These are phyloP conservation scores for Ceraceosorus guamensis DNA, from an alignment of 1,284 basidiomycete species.

Conservation along the genomic window DNA sequence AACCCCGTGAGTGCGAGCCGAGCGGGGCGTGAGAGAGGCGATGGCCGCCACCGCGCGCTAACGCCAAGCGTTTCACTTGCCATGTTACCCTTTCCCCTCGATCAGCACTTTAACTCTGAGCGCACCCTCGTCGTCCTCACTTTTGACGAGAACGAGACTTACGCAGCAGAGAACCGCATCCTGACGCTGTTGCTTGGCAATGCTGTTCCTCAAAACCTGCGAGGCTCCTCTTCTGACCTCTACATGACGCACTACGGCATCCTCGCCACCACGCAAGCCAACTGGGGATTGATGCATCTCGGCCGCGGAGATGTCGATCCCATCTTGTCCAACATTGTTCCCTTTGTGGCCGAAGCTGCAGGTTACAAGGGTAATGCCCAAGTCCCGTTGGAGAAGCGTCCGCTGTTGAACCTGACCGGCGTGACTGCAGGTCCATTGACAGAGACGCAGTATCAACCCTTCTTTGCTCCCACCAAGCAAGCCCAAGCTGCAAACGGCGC, in stretches of 20 bases:
- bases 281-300: conserved; percentile 52
- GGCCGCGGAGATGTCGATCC: conserved; percentile 36
- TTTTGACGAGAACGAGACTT: conserved; percentile 57
- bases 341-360: conserved; percentile 52
- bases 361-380: conserved; percentile 36
- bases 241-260: conserved; percentile 59
- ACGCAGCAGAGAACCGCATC: conserved; percentile 43
- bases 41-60: no score
- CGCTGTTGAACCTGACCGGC: conserved; percentile 47
- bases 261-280: conserved; percentile 59
- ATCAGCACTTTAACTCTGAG: conserved; percentile 54
- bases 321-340: conserved; percentile 54
- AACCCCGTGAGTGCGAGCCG: no score
- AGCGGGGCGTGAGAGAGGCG: no score
- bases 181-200: conserved; percentile 29
- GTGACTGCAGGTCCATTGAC: conserved; percentile 41
- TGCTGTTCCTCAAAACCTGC: conserved; percentile 18
- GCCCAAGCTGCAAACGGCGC: conserved; percentile 39
- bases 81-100: no score
- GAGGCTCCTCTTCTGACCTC: conserved; percentile 24
- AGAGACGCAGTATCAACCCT: conserved; percentile 28
- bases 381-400: conserved; percentile 19
- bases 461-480: conserved; percentile 45
- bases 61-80: no score
- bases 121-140: conserved; percentile 58